These are phyloP conservation scores for Neonothopanus nambi DNA, from an alignment of 1,284 basidiomycete species.

Conservation along the genomic window DNA sequence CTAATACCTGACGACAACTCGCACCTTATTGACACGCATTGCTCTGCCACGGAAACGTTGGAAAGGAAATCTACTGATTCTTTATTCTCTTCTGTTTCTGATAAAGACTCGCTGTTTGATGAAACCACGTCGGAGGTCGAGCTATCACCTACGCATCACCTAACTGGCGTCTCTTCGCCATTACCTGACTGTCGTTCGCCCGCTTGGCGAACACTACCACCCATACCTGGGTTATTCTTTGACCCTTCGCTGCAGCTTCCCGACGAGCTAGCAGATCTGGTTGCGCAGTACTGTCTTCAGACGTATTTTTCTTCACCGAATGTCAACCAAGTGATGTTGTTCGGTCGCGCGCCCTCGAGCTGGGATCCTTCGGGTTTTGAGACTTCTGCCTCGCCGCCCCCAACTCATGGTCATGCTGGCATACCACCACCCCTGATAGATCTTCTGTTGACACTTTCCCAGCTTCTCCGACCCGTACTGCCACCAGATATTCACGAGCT, in stretches of 20 bases:
- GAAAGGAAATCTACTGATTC: too few species aligned
- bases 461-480: constrained; percentile 47
- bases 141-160: too few species aligned
- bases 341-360: constrained; percentile 45
- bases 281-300: constrained; percentile 54
- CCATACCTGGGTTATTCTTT: constrained; percentile 67
- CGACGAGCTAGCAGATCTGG: constrained; percentile 45
- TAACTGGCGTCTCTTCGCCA: too few species aligned
- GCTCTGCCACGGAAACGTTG: too few species aligned
- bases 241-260: constrained; percentile 52
- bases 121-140: too few species aligned
- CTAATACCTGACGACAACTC: too few species aligned
- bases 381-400: constrained; percentile 16
- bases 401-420: constrained; percentile 26
- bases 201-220: constrained; percentile 14
- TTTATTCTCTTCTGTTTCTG: too few species aligned
- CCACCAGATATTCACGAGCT: constrained; percentile 42
- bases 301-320: constrained; percentile 54
- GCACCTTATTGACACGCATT: too few species aligned
- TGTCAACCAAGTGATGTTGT: constrained; percentile 78
- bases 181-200: too few species aligned
- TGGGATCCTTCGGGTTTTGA: constrained; percentile 5
- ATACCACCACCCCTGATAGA: constrained; percentile 56
- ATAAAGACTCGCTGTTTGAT: too few species aligned
- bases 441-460: constrained; percentile 53